A percentile compares a stretch with the other conserved stretches of the same genome.
Evolutionary conservation across 2,329 filamentous ascomycete genomes (phyloP).

Genomic region (Colletotrichum theobromicola): DNA sequence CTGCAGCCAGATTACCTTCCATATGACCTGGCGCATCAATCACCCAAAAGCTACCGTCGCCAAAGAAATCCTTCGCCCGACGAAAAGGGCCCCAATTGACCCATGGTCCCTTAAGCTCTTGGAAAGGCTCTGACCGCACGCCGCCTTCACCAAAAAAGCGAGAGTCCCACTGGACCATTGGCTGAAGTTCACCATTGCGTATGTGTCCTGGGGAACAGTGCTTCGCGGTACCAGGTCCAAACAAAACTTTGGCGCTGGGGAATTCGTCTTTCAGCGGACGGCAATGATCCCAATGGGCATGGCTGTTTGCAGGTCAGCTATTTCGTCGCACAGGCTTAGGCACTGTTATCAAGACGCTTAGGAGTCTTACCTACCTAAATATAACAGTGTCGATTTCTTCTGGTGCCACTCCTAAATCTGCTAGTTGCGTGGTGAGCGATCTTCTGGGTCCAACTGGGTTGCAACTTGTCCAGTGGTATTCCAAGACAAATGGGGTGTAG

Average conservation of each 20-base stretch:
- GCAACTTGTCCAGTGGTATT: background rate
- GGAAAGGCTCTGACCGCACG: background rate
- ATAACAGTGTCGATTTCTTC: background rate
- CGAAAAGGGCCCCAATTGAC: background rate
- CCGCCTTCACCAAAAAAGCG: background rate
- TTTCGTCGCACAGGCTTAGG: background rate
- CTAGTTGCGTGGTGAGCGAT: background rate
- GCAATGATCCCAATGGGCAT: background rate
- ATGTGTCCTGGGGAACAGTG: background rate
- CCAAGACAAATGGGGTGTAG: background rate
- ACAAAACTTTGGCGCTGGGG: background rate
- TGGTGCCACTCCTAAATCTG: background rate
- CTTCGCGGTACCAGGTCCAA: background rate
- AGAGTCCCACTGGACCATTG: background rate
- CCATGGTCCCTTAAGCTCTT: background rate
- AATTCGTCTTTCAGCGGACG: background rate
- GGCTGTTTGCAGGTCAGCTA: background rate
- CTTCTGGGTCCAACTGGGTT: background rate
- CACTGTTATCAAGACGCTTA: background rate
- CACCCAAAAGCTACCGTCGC: background rate
- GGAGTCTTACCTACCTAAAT: background rate
- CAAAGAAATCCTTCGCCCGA: background rate
- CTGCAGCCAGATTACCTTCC: background rate
- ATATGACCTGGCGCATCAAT: background rate
- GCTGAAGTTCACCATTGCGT: background rate